These are phyloP conservation scores for Penicillium angulare DNA, from an alignment of 495 filamentous ascomycete genomes.

Conservation along the genomic window DNA sequence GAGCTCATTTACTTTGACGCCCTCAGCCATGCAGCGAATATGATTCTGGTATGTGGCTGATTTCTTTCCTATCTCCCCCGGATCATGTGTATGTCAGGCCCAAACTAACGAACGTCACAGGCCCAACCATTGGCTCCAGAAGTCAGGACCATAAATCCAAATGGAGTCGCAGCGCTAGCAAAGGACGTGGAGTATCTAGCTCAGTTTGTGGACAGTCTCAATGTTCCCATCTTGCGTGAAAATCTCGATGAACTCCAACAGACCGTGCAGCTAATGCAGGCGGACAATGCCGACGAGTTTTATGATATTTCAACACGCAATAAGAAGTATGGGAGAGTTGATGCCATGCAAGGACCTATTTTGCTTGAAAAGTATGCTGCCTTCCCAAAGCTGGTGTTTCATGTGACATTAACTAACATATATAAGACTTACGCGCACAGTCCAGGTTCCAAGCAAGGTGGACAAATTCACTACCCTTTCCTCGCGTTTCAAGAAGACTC, in stretches of 20 bases:
- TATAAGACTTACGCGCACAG: slow-evolving; percentile 59
- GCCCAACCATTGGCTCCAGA: slow-evolving; percentile 77
- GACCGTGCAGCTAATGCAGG: slow-evolving; percentile 81
- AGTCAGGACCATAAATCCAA: slow-evolving; percentile 81
- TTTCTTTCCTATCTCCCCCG: not conserved
- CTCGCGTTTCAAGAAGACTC: slow-evolving; percentile 64
- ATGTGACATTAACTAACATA: slow-evolving; percentile 37
- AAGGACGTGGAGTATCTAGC: slow-evolving; percentile 80
- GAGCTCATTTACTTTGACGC: slow-evolving; percentile 98
- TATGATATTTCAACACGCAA: slow-evolving; percentile 85
- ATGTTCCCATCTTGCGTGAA: slow-evolving; percentile 74
- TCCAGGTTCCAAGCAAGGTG: slow-evolving; percentile 56
- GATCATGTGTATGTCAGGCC: not conserved
- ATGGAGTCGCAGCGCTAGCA: slow-evolving; percentile 76
- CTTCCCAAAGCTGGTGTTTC: not conserved
- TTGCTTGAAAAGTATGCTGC: slow-evolving; percentile 78
- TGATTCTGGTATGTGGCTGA: slow-evolving; percentile 64
- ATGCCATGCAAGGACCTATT: slow-evolving; percentile 79
- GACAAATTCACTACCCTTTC: slow-evolving; percentile 67
- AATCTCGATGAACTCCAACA: slow-evolving; percentile 92
- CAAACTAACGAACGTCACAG: slow-evolving; percentile 34
- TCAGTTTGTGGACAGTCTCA: slow-evolving; percentile 79
- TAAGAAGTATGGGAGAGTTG: slow-evolving; percentile 91
- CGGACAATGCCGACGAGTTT: slow-evolving; percentile 89
- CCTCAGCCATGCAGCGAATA: slow-evolving; percentile 81